Evolutionary conservation across 2,329 filamentous ascomycete species (phyloP), one percentile per base, ranked within the genome.

Genomic region (Aureobasidium sp.): DNA sequence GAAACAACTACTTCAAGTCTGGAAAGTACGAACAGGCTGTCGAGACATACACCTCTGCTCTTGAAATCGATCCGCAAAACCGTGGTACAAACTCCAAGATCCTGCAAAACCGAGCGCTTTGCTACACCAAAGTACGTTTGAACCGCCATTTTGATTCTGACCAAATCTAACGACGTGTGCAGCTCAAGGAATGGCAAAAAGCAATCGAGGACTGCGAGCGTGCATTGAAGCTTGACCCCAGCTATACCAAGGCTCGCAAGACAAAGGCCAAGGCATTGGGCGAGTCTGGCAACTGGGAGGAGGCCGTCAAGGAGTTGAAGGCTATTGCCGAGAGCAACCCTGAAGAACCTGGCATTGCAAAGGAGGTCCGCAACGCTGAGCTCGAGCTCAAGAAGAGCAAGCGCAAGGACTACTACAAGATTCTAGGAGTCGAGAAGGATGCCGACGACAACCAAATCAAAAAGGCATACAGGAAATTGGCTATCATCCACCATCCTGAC

Each of bases 381-480:
- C 80, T 97, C 29, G 94, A 99, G 78, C 80, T 97, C 66, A 99
- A 99, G 86, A 97, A 97, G 87, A 89, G 89, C 74, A 89, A 93
- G 77, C 84, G 94, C 65, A 99, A 99, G 77, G 94, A 99, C 72
- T 97, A 96, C 79, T 99, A 99, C 81, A 97, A 97, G 84, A 96
- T 97, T 67, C 85, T 99, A 59, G 89, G 87, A 6, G 79, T 99
- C 9, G 81, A 88, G 63, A 97, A 97, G 81, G 88, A 92, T 65
- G 92, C 92, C 41, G 84, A 84, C 44, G 91, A 96, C 26, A 81
- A 81, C 63, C 86, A 94, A 61, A 94, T 99, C 80, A 99, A 97
- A 83, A 93, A 92, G 79, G 94, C 93, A 1, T 99, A 99, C 80
- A 87, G 93, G 67, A 96, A 94, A 77, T 83, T 96, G 72, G 94